Base-by-base conservation (phyloP, 345 rosid species). In the Euphorbia tirucalli region DNA sequence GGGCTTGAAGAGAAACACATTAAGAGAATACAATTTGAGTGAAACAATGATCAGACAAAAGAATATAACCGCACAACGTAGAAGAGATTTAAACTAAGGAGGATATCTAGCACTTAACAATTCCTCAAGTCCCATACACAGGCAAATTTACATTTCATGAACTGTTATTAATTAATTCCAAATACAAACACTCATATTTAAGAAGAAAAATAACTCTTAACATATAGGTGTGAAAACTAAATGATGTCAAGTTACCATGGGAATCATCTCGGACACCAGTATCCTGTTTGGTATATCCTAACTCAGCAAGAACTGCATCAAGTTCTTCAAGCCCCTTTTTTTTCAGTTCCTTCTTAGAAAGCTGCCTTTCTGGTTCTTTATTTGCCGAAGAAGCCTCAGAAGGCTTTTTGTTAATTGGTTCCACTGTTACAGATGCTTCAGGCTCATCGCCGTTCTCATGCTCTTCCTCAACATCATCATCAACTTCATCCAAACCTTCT, bases 301-400 rank as follows among this genome's bases (percentile, higher is more conserved):
- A 76, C 65, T 86, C 87, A 68, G 88, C 84, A 60, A 88, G 85
- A 59, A 88, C 81, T 21, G 88, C 92, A 46, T 85, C 88, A 31
- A 88, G 85, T 78, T 88, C 92, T 58, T 77, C 88, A 60, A 88
- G 89, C 66, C 66, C 92, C 73, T 86, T 88, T 57, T 88, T 88
- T 83, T 86, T 88, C 77, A 73, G 46, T 62, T 86, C 89, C 81
- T 88, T 84, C 82, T 86, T 81, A 18, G 89, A 86, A 71, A 88
- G 92, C 74, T 84, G 85, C 68, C 83, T 83, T 46, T 78, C 88
- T 2, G 85, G n/a, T 18, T 88, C 87, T 56, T 83, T 84, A 32
- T 69, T 77, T 15, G 72, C 70, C 7, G 78, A 56, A 56, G 60
- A 27, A 66, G 74, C 66, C 69, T 83, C 86, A 58, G 65, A 41